A percentile compares a stretch with the other conserved stretches of the same genome.
phyloP scores from a whole-genome alignment of 441 rosid genomes.

The Populus hybrid region DNA sequence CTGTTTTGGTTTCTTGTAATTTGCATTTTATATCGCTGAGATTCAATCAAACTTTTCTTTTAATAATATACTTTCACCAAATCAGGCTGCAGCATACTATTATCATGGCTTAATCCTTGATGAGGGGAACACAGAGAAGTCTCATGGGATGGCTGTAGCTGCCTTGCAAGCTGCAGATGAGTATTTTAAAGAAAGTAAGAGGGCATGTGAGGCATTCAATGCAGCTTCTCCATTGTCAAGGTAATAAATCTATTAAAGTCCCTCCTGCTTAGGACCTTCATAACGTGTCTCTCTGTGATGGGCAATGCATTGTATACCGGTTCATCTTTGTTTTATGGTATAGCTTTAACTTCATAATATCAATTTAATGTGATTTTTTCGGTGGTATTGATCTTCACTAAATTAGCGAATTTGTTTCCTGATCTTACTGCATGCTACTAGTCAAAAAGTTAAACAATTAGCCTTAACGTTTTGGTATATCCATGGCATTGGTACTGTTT shows the following conservation, averaged over 20 bases:
- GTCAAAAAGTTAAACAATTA: too few species aligned
- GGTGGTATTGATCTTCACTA: not conserved
- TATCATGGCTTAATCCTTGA: conserved; percentile 96
- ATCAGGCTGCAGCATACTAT: conserved; percentile 94
- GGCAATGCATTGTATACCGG: not conserved
- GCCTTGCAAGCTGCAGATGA: conserved; percentile 94
- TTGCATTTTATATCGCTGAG: not conserved
- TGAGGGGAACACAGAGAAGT: conserved; percentile 96
- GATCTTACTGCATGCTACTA: not conserved
- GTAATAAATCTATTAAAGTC: conserved; percentile 31
- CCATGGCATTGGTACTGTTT: too few species aligned
- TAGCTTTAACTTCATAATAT: not conserved
- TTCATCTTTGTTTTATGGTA: not conserved
- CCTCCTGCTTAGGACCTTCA: not conserved
- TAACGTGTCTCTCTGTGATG: not conserved
- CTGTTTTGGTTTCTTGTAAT: not conserved
- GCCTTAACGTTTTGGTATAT: not conserved
- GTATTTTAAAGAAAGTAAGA: conserved; percentile 79
- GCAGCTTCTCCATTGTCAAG: conserved; percentile 76
- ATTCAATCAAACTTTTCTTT: not conserved
- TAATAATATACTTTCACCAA: not conserved
- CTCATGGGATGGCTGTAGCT: conserved; percentile 95
- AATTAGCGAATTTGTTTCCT: not conserved
- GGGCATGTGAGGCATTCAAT: conserved; percentile 66
- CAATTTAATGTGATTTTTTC: not conserved